These are phyloP conservation scores for Cantharellus anzutake DNA, from an alignment of 768 basidiomycete species.

Conservation along the genomic window DNA sequence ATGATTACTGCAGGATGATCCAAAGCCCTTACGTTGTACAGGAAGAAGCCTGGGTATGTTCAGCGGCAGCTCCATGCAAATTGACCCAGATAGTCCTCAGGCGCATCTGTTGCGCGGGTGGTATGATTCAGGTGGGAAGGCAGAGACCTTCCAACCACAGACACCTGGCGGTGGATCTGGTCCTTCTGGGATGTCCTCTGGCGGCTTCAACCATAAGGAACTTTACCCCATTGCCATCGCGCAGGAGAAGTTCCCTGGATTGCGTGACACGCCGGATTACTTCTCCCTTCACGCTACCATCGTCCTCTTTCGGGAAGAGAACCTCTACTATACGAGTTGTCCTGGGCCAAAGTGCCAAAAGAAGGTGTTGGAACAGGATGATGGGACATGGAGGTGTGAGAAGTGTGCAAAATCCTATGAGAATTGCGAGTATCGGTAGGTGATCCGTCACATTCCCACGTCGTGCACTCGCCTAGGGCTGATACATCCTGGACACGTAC, in stretches of 20 bases:
- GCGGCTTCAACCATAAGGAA: slow-evolving; percentile 48
- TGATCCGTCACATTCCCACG: slow-evolving; percentile 6
- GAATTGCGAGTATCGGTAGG: slow-evolving; percentile 65
- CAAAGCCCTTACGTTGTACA: slow-evolving; percentile 13
- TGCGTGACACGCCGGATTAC: slow-evolving; percentile 56
- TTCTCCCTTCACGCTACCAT: slow-evolving; percentile 71
- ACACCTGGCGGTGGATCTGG: slow-evolving; percentile 22
- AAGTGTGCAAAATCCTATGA: slow-evolving; percentile 63
- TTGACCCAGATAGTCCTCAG: slow-evolving; percentile 85
- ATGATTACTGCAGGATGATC: neutral
- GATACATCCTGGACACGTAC: neutral
- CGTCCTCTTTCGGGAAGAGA: slow-evolving; percentile 75
- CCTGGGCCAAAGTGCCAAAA: slow-evolving; percentile 65
- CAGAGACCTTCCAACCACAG: slow-evolving; percentile 51
- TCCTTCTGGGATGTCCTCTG: slow-evolving; percentile 19
- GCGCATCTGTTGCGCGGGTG: slow-evolving; percentile 77
- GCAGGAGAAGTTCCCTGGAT: slow-evolving; percentile 56
- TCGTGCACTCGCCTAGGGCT: neutral
- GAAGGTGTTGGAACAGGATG: slow-evolving; percentile 57
- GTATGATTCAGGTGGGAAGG: slow-evolving; percentile 59
- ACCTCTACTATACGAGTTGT: slow-evolving; percentile 79
- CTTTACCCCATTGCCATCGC: slow-evolving; percentile 57
- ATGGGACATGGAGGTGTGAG: slow-evolving; percentile 68
- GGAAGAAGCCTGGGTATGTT: slow-evolving; percentile 74
- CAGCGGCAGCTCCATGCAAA: slow-evolving; percentile 58